Evolutionary conservation across 2,329 filamentous ascomycete species (phyloP), one percentile per base, ranked within the genome.

Genomic region (Botryotinia convoluta): DNA sequence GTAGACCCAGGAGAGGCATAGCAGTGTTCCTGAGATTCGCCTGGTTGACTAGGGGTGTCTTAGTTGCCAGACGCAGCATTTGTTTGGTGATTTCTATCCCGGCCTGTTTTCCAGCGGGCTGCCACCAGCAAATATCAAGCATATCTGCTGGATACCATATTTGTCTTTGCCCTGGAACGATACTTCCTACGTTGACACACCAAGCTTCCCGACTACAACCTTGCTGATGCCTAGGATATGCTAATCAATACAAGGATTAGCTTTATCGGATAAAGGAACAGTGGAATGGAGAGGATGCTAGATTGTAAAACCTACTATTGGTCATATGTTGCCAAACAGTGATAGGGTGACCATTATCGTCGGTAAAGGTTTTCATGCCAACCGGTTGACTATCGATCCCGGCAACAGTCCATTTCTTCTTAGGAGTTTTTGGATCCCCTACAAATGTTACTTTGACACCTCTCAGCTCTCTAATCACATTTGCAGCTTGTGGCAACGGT

Each of bases 81-180:
- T 10, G 4, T 16, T 18, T 22, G 14, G 35, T 61, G 6, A 61
- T 16, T 39, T 61, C 22, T 48, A 48, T 26, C 2, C 20, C 18
- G 26, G 37, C 59, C 26, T 61, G 39, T 14, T 26, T 61, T n/a
- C 35, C 22, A 8, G 54, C 74, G n/a, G 70, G 44, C 48, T 75
- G 72, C 69, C 74, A 70, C 29, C 62, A 69, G 9, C 73, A n/a
- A 16, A 75, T 75, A 1, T 29, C 59, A 8, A 75, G 42, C 26
- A 69, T 10, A 16, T 69, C 48, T 5, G 74, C 74, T 26, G 74
- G 74, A 35, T 75, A 75, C 72, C 64, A 75, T 12, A 71, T 61
- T 60, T 54, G 3, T 16, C 48, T 42, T 35, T n/a, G 7, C 14
- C 57, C 32, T 22, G 22, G 39, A 26, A 20, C 8, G 5, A 16